A percentile compares a stretch with the other conserved stretches of the same genome.
phyloP scores from a whole-genome alignment of 2,329 filamentous ascomycete genomes.

The Fusarium sublunatum region DNA sequence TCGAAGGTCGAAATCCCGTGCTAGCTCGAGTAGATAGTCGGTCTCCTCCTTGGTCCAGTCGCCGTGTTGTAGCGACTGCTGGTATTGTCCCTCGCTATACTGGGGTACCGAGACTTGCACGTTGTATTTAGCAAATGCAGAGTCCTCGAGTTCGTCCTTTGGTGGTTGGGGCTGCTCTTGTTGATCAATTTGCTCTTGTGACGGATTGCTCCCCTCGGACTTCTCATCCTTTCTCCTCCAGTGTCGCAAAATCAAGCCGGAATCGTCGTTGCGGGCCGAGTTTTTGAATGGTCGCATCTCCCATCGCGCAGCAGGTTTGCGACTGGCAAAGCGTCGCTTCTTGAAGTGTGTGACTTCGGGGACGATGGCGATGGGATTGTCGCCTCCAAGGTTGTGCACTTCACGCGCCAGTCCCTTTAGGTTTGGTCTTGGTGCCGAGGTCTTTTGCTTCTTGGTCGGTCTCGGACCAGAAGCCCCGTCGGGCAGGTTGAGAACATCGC shows the following conservation, averaged over 20 bases:
- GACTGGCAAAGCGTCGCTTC: conserved; percentile 65
- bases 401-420: conserved; percentile 73
- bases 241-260: conserved; percentile 75
- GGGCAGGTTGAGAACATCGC: conserved; percentile 87
- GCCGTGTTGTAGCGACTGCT: conserved; percentile 74
- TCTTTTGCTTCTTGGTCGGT: conserved; percentile 80
- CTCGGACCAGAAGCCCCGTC: conserved; percentile 63
- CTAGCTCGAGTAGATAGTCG: conserved; percentile 84
- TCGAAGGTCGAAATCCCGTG: conserved; percentile 82
- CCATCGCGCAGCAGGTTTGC: conserved; percentile 71
- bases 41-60: conserved; percentile 96
- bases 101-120: conserved; percentile 80
- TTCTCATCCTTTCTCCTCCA: conserved; percentile 77
- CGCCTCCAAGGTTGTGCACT: conserved; percentile 72
- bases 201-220: conserved; percentile 48
- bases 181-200: conserved; percentile 46
- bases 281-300: conserved; percentile 79
- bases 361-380: conserved; percentile 75
- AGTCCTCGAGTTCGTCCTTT: conserved; percentile 63
- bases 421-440: conserved; percentile 68
- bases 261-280: conserved; percentile 77
- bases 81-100: conserved; percentile 91
- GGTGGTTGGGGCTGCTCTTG: conserved; percentile 33
- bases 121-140: conserved; percentile 86
- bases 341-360: conserved; percentile 70